Base-by-base conservation (phyloP, 2,329 filamentous ascomycete genomes). In the Aspergillus eucalypticola region DNA sequence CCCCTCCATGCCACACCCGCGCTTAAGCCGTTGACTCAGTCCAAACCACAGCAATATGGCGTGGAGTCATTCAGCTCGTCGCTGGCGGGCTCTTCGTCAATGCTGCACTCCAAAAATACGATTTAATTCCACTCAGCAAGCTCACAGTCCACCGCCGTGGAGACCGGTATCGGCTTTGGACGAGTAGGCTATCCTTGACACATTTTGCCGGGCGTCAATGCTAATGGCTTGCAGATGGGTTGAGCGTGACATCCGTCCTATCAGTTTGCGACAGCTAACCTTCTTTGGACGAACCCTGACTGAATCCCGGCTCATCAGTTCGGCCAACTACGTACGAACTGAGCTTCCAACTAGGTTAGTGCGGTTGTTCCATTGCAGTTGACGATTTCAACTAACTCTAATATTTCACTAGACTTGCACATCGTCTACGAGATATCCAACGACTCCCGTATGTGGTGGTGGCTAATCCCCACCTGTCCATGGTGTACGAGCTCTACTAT, bases 401-500 rank as follows among this genome's bases (percentile, higher is more conserved):
- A n/a, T 54, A 21, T 42, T 52, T 60, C 21, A 57, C 46, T 38
- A 94, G 92, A 67, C 86, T 98, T 67, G 92, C 94, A 17, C 95
- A 99, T 77, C 90, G 95, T 35, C 88, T 99, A 64, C 91, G 96
- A 60, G 94, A 99, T 75, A 98, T 99, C 86, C 95, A 99, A 76
- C 93, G 91, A 64, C 83, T 99, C 42, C 95, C 95, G 17, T 99
- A 96, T 73, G 91, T 95, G 39, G 94, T 98, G 57, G 91, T 98
- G 51, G 93, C 91, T n/a, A 99, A 99, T 71, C 87, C 87, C 6
- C 92, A 99, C 75, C 90, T 99, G 64, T 92, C 90, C 73, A 88
- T 96, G 66, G 95, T 98, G 35, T 99, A 99, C 78, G 92, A 98
- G 74, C 84, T 97, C 6, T 99, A 99, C 81, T 96, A 97, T 78